Percentiles rank a stretch among this genome's conserved stretches.
These are phyloP conservation scores for Rhizopus sp. DNA, from an alignment of 371 early-diverging fungal genomes.

Conservation along the genomic window DNA sequence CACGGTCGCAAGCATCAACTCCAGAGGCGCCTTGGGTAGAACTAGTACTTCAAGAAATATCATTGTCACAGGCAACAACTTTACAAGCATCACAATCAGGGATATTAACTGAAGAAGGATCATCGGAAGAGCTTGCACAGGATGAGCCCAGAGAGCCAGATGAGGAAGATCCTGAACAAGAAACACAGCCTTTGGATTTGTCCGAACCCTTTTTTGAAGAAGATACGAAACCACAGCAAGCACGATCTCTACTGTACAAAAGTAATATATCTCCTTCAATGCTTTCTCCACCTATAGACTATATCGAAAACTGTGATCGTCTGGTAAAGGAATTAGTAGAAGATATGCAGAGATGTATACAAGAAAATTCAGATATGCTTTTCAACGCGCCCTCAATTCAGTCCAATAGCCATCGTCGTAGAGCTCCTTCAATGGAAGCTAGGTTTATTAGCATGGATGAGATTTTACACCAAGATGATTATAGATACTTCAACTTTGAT, in stretches of 20 bases:
- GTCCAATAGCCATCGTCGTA: neutral
- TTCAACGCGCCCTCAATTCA: neutral
- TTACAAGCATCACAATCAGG: no score
- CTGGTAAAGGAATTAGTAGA: neutral
- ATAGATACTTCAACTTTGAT: neutral
- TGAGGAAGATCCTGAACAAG: no score
- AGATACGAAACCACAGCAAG: neutral
- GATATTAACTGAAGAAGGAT: no score
- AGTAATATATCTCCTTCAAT: neutral
- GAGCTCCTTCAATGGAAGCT: neutral
- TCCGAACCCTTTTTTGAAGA: no score
- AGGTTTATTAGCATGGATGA: conserved; percentile 22
- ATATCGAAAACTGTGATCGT: neutral
- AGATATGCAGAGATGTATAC: conserved; percentile 4
- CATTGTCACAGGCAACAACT: no score
- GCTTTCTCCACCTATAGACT: neutral
- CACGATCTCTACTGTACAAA: neutral
- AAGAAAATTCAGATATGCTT: conserved; percentile 9
- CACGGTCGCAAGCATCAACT: no score
- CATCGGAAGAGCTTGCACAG: no score
- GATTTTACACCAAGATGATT: conserved; percentile 4
- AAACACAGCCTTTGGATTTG: no score
- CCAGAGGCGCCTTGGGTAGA: no score
- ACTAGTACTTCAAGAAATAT: no score
- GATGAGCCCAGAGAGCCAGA: no score